Percentiles rank a stretch among this genome's conserved stretches.
phyloP scores from a whole-genome alignment of 2,329 filamentous ascomycete genomes.

The Paraconiothyrium sp. region DNA sequence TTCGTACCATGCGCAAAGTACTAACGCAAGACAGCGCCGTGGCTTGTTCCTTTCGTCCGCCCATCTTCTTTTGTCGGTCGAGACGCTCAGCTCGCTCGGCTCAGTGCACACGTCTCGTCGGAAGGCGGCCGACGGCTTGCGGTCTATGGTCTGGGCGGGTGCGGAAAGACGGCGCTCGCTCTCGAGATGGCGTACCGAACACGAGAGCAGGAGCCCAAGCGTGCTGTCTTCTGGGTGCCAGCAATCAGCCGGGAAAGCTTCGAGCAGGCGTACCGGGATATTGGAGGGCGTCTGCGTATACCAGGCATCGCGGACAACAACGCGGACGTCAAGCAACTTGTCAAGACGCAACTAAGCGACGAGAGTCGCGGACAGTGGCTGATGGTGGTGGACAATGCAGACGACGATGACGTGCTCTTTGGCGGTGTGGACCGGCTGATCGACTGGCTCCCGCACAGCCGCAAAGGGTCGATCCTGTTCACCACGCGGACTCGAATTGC shows the following conservation, averaged over 20 bases:
- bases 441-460: slow-evolving; percentile 47
- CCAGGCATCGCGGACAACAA: slow-evolving; percentile 32
- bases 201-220: slow-evolving; percentile 28
- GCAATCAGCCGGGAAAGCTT: slow-evolving; percentile 27
- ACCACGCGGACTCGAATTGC: slow-evolving; percentile 51
- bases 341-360: slow-evolving; percentile 45
- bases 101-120: slow-evolving; percentile 14
- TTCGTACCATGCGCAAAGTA: too few species aligned
- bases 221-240: slow-evolving; percentile 25
- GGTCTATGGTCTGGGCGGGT: slow-evolving; percentile 23
- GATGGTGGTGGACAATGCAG: background rate
- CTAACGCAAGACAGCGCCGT: background rate
- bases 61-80: slow-evolving; percentile 18
- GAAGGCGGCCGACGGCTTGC: slow-evolving; percentile 16
- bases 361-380: slow-evolving; percentile 19
- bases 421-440: slow-evolving; percentile 25
- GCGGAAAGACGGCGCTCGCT: slow-evolving; percentile 23
- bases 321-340: slow-evolving; percentile 48
- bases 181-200: slow-evolving; percentile 52
- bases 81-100: slow-evolving; percentile 17
- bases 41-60: slow-evolving; percentile 18
- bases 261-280: slow-evolving; percentile 26
- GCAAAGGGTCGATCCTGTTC: slow-evolving; percentile 46
- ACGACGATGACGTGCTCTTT: background rate
- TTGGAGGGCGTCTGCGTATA: slow-evolving; percentile 17